These are phyloP conservation scores for Yarrowia alimentaria DNA, from an alignment of 805 yeast species.

Conservation along the genomic window DNA sequence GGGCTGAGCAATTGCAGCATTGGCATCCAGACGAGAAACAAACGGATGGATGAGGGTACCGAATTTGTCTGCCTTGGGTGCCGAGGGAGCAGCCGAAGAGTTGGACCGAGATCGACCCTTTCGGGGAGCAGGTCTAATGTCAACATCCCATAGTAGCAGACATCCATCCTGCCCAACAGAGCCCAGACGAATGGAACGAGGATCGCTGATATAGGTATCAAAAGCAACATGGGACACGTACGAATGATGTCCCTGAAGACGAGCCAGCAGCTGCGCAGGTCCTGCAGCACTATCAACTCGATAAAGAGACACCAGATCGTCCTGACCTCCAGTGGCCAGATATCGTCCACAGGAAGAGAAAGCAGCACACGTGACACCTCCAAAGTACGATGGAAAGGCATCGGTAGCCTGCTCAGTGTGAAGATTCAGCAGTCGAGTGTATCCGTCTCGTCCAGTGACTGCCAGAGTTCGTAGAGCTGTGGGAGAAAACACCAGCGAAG, in stretches of 20 bases:
- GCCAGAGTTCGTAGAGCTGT: conserved; percentile 29
- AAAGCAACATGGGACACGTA: conserved; percentile 51
- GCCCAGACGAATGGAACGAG: conserved; percentile 48
- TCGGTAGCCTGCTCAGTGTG: conserved; percentile 48
- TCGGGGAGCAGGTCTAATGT: conserved; percentile 43
- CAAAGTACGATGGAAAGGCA: conserved; percentile 62
- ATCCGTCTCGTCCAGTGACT: conserved; percentile 62
- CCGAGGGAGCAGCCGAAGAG: conserved; percentile 8
- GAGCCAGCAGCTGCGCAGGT: conserved; percentile 36
- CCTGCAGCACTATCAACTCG: conserved; percentile 37
- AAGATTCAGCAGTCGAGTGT: conserved; percentile 56
- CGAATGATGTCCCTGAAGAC: conserved; percentile 52
- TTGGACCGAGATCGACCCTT: conserved; percentile 12
- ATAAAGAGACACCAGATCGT: conserved; percentile 50
- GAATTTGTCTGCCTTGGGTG: neutral
- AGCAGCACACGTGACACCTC: conserved; percentile 54
- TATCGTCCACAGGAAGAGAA: conserved; percentile 56
- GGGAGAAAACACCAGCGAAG: conserved; percentile 49
- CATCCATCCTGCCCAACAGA: conserved; percentile 58
- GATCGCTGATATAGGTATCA: conserved; percentile 44
- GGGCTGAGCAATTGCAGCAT: conserved; percentile 34
- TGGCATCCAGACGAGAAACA: conserved; percentile 33
- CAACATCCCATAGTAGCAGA: conserved; percentile 54
- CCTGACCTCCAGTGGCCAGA: conserved; percentile 53
- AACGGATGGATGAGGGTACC: conserved; percentile 34